phyloP scores from a whole-genome alignment of 1,139 yeast species.

The Kodamaea plutei region DNA sequence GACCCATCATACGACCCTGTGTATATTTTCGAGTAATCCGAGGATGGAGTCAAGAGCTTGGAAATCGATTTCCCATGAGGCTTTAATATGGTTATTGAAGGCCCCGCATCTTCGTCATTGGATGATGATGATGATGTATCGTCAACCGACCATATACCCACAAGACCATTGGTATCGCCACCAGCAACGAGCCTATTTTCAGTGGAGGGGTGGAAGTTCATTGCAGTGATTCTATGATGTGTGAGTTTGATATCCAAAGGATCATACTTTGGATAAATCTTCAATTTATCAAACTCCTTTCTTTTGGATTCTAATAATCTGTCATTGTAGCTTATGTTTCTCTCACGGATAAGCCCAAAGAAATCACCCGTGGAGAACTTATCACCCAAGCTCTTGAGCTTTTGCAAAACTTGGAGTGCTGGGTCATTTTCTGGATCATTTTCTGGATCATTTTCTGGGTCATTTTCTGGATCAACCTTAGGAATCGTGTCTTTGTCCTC shows the following conservation, averaged over 20 bases:
- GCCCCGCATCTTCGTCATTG: conserved; percentile 34
- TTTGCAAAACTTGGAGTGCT: conserved; percentile 28
- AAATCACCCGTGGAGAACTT: conserved; percentile 77
- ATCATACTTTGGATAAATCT: conserved; percentile 52
- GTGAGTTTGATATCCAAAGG: conserved; percentile 73
- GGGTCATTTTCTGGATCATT: conserved; percentile 24
- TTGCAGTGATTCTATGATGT: conserved; percentile 67
- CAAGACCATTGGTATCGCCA: conserved; percentile 80
- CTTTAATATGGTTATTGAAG: conserved; percentile 56
- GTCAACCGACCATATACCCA: conserved; percentile 88
- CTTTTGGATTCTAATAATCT: conserved; percentile 43
- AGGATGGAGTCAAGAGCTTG: conserved; percentile 51
- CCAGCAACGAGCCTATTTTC: conserved; percentile 66
- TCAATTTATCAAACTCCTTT: conserved; percentile 47
- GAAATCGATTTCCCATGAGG: conserved; percentile 77
- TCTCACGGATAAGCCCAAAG: conserved; percentile 46
- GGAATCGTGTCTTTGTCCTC: conserved; percentile 7
- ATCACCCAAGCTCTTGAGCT: conserved; percentile 44
- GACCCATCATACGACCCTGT: conserved; percentile 88
- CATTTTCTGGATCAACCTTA: conserved; percentile 2
- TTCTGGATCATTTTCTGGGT: conserved; percentile 17
- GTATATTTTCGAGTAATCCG: conserved; percentile 51
- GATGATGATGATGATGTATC: conserved; percentile 16
- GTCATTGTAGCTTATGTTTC: conserved; percentile 26
- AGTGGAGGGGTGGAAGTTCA: conserved; percentile 70